Base-by-base conservation (phyloP, 1,284 basidiomycete species). In the Tilletia caries region DNA sequence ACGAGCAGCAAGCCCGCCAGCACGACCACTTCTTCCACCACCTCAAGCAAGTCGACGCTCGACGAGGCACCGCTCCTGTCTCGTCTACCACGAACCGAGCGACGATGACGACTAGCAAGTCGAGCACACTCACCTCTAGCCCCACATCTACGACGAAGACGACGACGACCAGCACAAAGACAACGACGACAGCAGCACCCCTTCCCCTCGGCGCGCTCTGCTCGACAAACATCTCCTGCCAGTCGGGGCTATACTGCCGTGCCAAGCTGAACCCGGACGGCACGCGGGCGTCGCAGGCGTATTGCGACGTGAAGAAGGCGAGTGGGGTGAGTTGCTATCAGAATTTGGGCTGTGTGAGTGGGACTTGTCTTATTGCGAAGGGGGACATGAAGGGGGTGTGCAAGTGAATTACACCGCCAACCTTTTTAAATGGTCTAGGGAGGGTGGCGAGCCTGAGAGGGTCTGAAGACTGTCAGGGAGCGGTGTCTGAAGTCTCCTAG, bases 91-190 rank as follows among this genome's bases (percentile, higher is more conserved):
- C 52, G 25, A 54, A 3, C 52, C 23, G 8, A 29, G 23, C 25
- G 18, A 50, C 48, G 15, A 27, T 23, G 23, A 54, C 52, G 10
- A 54, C 52, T 2, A 27, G 4, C n/a, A 23, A 23, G 10, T 29
- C 52, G 25, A 29, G 23, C 18, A 41, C 37, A 13, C 5, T 41
- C 13, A 41, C 13, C 37, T 41, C 37, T 41, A 50, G 5, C 52
- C 8, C 52, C 25, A 54, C 12, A 13, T 13, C 52, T 29, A 54
- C 52, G 20, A 27, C 20, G 23, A 44, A 6, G 25, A 25, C 60
- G 64, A 20, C 25, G 32, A 32, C 69, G 48, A 43, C 25, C 43
- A 50, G 65, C 2, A 44, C 50, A 20, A 18, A 12, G 66, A 68
- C n/a, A 4, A 27, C 48, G 20, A 50, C 48, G 25, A 50, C 52